A percentile compares a stretch with the other conserved stretches of the same genome.
Conservation (phyloP, 345 rosid species). For the Cochlearia excelsa region DNA sequence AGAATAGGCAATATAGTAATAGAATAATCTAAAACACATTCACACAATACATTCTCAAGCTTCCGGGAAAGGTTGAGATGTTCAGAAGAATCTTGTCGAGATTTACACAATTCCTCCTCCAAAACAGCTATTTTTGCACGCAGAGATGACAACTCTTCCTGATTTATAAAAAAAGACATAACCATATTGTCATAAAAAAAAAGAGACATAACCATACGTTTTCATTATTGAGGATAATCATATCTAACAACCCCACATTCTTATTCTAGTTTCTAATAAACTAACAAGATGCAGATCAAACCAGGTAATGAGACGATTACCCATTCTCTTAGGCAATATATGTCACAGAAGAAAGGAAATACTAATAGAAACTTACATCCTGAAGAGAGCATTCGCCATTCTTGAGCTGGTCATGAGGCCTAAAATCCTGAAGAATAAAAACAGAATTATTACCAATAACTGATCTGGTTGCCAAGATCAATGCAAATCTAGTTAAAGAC, state of each 20-base stretch:
- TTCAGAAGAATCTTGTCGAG: slow-evolving; percentile 65
- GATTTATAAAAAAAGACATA: slow-evolving; percentile 29
- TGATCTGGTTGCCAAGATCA: slow-evolving; percentile 19
- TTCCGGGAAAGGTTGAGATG: slow-evolving; percentile 48
- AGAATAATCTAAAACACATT: slow-evolving; percentile 21
- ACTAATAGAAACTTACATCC: slow-evolving; percentile 50
- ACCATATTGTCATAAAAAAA: too few relatives aligned
- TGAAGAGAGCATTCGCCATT: slow-evolving; percentile 45
- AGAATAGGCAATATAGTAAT: slow-evolving; percentile 16
- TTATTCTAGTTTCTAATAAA: background rate
- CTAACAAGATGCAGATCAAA: slow-evolving; percentile 6
- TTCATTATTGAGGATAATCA: slow-evolving; percentile 11
- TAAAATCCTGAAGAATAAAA: slow-evolving; percentile 50
- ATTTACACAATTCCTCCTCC: slow-evolving; percentile 82
- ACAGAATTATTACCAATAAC: slow-evolving; percentile 5
- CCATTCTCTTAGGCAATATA: slow-evolving; percentile 13
- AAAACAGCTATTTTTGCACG: slow-evolving; percentile 57
- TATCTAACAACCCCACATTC: background rate
- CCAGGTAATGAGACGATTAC: slow-evolving; percentile 1
- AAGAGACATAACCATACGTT: slow-evolving; percentile 14
- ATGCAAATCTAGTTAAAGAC: slow-evolving; percentile 23
- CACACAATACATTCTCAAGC: slow-evolving; percentile 67
- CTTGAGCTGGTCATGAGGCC: slow-evolving; percentile 49
- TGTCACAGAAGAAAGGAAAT: slow-evolving; percentile 12
- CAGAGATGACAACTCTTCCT: slow-evolving; percentile 75